These are phyloP conservation scores for Linaria vulgaris DNA, from an alignment of 257 asterid genomes.

Conservation along the genomic window DNA sequence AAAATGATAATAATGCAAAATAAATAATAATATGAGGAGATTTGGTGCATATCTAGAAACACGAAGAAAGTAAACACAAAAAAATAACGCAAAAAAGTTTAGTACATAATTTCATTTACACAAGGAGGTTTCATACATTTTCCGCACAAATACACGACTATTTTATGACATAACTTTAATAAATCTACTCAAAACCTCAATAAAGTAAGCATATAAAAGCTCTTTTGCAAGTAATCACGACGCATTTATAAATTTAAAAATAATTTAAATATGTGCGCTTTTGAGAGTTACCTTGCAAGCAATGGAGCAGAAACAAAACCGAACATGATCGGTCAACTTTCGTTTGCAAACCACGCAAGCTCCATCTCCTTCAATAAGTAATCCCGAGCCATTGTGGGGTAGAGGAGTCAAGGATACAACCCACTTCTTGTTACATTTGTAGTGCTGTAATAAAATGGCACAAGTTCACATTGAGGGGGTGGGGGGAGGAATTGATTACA, in stretches of 20 bases:
- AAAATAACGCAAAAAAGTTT: no score
- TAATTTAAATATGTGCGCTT: neutral
- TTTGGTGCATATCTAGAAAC: no score
- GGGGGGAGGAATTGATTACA: no score
- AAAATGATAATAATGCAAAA: no score
- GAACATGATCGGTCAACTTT: constrained; percentile 38
- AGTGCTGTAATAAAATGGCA: neutral
- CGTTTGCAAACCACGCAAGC: constrained; percentile 26
- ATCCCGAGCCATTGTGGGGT: constrained; percentile 26
- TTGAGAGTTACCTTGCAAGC: constrained; percentile 40
- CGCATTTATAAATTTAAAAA: neutral
- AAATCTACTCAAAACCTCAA: no score
- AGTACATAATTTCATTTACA: no score
- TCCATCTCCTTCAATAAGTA: constrained; percentile 13
- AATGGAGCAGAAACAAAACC: constrained; percentile 38
- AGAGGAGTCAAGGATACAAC: constrained; percentile 26
- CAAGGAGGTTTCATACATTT: no score
- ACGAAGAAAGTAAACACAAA: no score
- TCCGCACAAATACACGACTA: no score
- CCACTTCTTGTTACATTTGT: constrained; percentile 27
- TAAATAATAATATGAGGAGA: no score
- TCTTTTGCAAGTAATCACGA: neutral
- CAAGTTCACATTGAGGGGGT: no score
- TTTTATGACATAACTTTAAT: no score
- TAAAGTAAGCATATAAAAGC: neutral